Base-by-base conservation (phyloP, 164 flowering plant genomes). In the Nelumbo lutea region DNA sequence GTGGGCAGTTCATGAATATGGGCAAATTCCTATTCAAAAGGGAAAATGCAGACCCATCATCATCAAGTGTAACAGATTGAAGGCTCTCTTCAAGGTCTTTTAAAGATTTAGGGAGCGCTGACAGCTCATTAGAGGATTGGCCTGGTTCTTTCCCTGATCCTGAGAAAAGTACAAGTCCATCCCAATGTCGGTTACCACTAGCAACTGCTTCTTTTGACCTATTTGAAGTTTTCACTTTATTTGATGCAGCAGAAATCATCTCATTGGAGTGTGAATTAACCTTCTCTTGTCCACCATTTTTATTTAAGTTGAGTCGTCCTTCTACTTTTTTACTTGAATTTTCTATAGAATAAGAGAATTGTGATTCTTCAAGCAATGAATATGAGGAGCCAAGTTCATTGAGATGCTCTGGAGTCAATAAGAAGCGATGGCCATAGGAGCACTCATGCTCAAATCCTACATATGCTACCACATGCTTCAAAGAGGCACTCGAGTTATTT, bases 361-460 rank as follows among this genome's bases (percentile, higher is more conserved):
- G 67, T 71, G 82, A 76, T 64, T 87, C 87, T 83, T 85, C 87
- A 69, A 72, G 62, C 47, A 69, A 70, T 40, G 83, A 69, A 77
- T 80, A 82, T 13, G 78, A 68, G 53, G 84, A 65, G 38, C 84
- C 90, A 59, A 87, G 86, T 70, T 81, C 87, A 62, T 76, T 80
- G 46, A 93, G 85, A 81, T 85, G 90, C 71, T 87, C 84, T 64
- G 81, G 79, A 48, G 82, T 84, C 73, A 91, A 73, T 65, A 93
- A 77, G 76, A 89, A 93, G 62, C 98, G 89, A 70, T 93, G 98
- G 1, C 98, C 98, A 77, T 72, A 82, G 14, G 98, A 84, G 70
- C 98, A 93, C 76, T 93, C 98, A 75, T 93, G 93, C 82, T 93
- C 98, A 82, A 86, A 90, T 43, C 98, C 98, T 69, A 91, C 82